Evolutionary conservation across 768 basidiomycete species (phyloP), one percentile per base, ranked within the genome.

Genomic region (Lyophyllum semitale): DNA sequence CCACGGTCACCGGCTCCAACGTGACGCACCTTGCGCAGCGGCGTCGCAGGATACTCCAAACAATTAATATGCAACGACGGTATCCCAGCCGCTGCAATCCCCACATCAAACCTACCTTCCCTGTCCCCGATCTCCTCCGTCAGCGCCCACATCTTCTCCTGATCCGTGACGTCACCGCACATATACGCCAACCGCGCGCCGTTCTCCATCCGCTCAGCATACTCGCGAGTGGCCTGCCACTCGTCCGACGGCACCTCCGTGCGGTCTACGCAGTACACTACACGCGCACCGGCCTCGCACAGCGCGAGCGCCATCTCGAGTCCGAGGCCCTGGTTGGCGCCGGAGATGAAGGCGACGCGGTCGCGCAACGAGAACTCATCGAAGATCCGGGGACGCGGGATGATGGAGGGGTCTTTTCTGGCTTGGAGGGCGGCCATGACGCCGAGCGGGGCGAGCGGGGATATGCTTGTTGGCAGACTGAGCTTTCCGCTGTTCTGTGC

Each of bases 261-360:
- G 11, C 89, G 73, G 67, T 90, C 89, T 12, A 88, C 71, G 65
- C 87, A 88, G 68, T 90, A 89, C 15, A 89, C 77, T 0, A 76
- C 84, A 8, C 81, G 77, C 7, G 87, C 87, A 30, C 90, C 90
- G 13, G 83, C 85, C 71, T 92, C 91, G 41, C 81, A 81, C 40
- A 92, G 72, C 4, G 84, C 83, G 50, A 91, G 72, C 32, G 88
- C 88, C 85, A 89, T 87, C 72, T 93, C 91, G n/a, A 93, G 82
- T 2, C 91, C 91, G 13, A 93, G 79, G 0, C 91, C 87, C 23
- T 85, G 72, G 57, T 85, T 83, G 0, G 78, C 86, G 5, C 87
- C 87, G 0, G 86, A 83, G 26, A 88, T 82, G 40, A 88, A 73
- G 9, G 75, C 83, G 6, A 87, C 84, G 2, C 83, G 78, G 53